Evolutionary conservation across 768 basidiomycete genomes (phyloP), one percentile per base, ranked within the genome.

Genomic region (Holtermannia corniformis): DNA sequence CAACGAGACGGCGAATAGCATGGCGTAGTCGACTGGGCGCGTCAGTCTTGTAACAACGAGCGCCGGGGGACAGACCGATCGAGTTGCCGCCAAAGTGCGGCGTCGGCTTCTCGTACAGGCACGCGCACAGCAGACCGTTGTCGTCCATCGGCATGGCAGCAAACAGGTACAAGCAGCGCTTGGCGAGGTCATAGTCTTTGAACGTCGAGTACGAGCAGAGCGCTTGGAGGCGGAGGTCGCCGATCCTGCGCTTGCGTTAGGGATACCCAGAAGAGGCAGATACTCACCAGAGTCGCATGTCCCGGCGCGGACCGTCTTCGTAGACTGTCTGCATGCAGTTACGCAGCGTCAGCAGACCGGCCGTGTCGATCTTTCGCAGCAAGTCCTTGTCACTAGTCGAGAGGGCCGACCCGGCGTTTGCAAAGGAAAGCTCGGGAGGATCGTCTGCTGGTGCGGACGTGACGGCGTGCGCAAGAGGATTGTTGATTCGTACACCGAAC

Each of bases 301-400:
- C 64, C 23, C 64, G 49, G 10, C 64, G 42, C 4, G 64, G 64
- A 0, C 64, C 64, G 37, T 66, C 64, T 53, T 66, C 64, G 48
- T 59, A 66, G 1, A 61, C 60, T 13, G 60, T 57, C 47, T 63
- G 64, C 61, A 63, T 63, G 47, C 61, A 65, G 21, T 55, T 56
- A 16, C 55, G 19, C 40, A 64, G 41, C n/a, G 62, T 64, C 19
- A 44, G 37, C n/a, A 59, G 47, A 5, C 57, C 28, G 16, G 51
- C 59, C 47, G 54, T 50, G 27, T 64, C 62, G 46, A 64, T 64
- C 47, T 44, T 44, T 12, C 40, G 47, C 21, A 64, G 44, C 41
- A 16, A 26, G 23, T 25, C 24, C 45, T 54, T 56, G 25, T 59
- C 60, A 0, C 41, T 55, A 4, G 54, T 55, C 4, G 23, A 19